Evolutionary conservation across 495 filamentous ascomycete genomes (phyloP).

Genomic region (Neurospora sp.): DNA sequence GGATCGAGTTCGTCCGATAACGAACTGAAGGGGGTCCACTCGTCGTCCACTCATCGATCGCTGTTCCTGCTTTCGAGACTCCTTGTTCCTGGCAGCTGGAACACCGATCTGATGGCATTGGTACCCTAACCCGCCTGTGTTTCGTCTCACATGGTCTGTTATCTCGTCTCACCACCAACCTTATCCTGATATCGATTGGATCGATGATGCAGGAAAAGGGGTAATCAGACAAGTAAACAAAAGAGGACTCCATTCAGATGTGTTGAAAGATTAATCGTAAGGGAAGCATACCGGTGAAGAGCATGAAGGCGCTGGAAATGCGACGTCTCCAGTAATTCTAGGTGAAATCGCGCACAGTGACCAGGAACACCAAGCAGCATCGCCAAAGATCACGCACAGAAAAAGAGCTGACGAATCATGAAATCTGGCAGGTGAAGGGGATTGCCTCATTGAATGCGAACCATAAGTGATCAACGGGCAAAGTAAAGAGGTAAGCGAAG

Average conservation of each 20-base stretch:
- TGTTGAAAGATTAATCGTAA: not conserved
- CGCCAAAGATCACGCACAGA: not conserved
- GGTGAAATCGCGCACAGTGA: not conserved
- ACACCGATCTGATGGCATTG: not conserved
- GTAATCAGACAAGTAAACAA: not conserved
- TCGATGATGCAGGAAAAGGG: not conserved
- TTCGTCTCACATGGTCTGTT: not conserved
- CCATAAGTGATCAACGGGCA: not conserved
- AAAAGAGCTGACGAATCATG: not conserved
- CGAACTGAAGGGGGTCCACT: not conserved
- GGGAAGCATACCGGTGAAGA: not conserved
- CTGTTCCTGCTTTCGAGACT: not conserved
- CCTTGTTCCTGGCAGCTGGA: not conserved
- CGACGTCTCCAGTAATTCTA: not conserved
- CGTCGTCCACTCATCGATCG: not conserved
- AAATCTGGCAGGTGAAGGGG: not conserved
- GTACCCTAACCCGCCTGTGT: not conserved
- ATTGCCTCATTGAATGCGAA: not conserved
- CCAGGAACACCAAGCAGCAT: not conserved
- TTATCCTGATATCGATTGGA: not conserved
- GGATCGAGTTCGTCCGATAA: not conserved
- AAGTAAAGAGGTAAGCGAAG: not conserved
- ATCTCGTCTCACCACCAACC: not conserved
- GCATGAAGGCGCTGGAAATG: not conserved
- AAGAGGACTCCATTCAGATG: not conserved